Base-by-base conservation (phyloP, 768 basidiomycete genomes). In the Leccinum aurantiacum region DNA sequence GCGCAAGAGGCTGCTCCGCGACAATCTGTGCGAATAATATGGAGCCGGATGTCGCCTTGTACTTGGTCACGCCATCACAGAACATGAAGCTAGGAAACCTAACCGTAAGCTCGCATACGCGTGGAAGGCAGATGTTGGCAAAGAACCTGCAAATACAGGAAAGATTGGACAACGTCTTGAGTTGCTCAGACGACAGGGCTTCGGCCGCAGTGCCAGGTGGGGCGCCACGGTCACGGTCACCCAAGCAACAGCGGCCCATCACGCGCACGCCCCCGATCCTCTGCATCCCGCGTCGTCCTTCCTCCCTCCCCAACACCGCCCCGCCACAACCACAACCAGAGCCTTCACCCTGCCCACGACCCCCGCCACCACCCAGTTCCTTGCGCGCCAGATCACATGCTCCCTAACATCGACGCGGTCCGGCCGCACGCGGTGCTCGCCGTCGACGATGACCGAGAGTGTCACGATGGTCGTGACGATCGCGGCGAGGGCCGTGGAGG, bases 401-500 rank as follows among this genome's bases (percentile, higher is more conserved):
- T 68, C 60, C 6, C 60, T 58, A 29, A 54, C 57, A 44, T 86
- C 78, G 27, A 91, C 81, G n/a, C 87, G 77, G 58, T 91, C 90
- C 9, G 70, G 68, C 19, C 90, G 79, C 6, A 91, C 73, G 24
- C 89, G 78, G 65, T 89, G 83, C 55, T 90, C 83, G 17, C 65
- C 64, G 67, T 95, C 93, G 38, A 93, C 83, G 6, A 88, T 79
- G 14, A 88, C 79, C 4, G 71, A 70, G 8, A 94, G 80, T 7
- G 84, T 79, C 48, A 85, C 75, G 57, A 87, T 73, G 1, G 88
- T 87, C 4, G 85, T 82, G 55, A 83, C 76, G 56, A 91, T 86
- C 3, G 87, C 80, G 13, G 89, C 83, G 27, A 95, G 80, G 0
- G 87, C 84, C 0, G 89, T 89, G 59, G 85, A 83, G 0, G 92